Evolutionary conservation across 2,329 filamentous ascomycete species (phyloP), one percentile per base, ranked within the genome.

Genomic region (Fusarium sp.): DNA sequence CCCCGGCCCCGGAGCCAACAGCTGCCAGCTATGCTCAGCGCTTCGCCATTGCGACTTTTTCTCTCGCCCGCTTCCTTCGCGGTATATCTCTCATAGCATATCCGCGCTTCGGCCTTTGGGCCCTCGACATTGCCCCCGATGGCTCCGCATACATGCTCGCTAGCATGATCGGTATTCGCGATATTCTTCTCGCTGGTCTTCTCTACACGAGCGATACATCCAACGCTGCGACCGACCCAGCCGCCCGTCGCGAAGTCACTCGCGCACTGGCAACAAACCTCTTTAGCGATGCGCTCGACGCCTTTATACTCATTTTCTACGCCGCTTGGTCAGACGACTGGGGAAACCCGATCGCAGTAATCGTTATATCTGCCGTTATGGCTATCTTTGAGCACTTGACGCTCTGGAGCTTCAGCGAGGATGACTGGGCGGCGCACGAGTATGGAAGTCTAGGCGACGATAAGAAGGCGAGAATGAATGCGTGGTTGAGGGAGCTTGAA

Each of bases 271-370:
- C 74, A 13, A 68, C 71, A 24, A 76, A 73, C 40, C 67, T 79
- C 7, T 72, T 78, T 22, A 77, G 75, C 65, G 77, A 79, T 69
- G 76, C 76, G 59, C 71, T 77, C 43, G 77, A 79, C 67, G 75
- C 77, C 7, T 78, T 77, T 28, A 73, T 78, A 39, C 69, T 79
- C 53, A 77, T 79, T 47, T 78, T 79, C 53, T 76, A 76, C 21
- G 76, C 76, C 19, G 77, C 76, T 2, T 77, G 76, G 73, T 73
- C 73, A 2, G 67, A 71, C 22, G 71, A 73, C 49, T 76, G 76
- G 73, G 67, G 72, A 6, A 75, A 74, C 50, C 76, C 75, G 7
- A 61, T 78, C 5, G 55, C 65, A 5, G 76, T 73, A 21, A 78
- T 79, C 14, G 62, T 72, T 21, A 66, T 74, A 22, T 73, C 75